phyloP scores from a whole-genome alignment of 208 protist genomes.

The Wallacemonas rigidus region DNA sequence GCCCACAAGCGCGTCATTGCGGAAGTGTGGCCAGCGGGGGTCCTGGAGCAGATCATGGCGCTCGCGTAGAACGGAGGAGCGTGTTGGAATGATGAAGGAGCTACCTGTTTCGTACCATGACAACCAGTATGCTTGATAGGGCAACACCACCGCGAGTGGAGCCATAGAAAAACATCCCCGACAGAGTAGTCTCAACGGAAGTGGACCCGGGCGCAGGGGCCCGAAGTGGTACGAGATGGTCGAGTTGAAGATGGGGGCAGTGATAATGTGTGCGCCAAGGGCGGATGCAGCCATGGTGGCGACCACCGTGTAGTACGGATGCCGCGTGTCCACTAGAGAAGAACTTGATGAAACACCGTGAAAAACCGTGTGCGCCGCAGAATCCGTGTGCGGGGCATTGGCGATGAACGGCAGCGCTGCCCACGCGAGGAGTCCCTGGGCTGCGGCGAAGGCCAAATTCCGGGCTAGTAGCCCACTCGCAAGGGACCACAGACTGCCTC shows the following conservation, averaged over 20 bases:
- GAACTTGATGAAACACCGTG: neutral
- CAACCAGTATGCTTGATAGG: slow-evolving; percentile 68
- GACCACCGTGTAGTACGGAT: slow-evolving; percentile 76
- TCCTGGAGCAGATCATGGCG: slow-evolving; percentile 50
- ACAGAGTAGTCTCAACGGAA: slow-evolving; percentile 38
- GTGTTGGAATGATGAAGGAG: slow-evolving; percentile 68
- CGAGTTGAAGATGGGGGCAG: slow-evolving; percentile 58
- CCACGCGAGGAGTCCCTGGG: slow-evolving; percentile 35
- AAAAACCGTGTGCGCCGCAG: neutral
- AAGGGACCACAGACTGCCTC: slow-evolving; percentile 84
- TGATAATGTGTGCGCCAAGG: slow-evolving; percentile 46
- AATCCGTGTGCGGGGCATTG: slow-evolving; percentile 7
- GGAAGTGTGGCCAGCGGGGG: slow-evolving; percentile 54
- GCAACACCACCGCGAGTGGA: slow-evolving; percentile 48
- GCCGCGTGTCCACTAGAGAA: slow-evolving; percentile 53
- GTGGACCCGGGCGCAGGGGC: slow-evolving; percentile 38
- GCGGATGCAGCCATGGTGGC: slow-evolving; percentile 41
- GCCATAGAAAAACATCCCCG: slow-evolving; percentile 35
- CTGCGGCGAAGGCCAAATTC: slow-evolving; percentile 42
- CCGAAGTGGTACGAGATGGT: slow-evolving; percentile 74
- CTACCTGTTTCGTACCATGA: slow-evolving; percentile 76
- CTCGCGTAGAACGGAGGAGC: slow-evolving; percentile 66
- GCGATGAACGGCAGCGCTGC: slow-evolving; percentile 18
- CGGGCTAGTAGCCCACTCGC: slow-evolving; percentile 45
- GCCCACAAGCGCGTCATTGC: slow-evolving; percentile 60